Evolutionary conservation across 2,329 filamentous ascomycete species (phyloP).

Genomic region (Colletotrichum euphorbiae): DNA sequence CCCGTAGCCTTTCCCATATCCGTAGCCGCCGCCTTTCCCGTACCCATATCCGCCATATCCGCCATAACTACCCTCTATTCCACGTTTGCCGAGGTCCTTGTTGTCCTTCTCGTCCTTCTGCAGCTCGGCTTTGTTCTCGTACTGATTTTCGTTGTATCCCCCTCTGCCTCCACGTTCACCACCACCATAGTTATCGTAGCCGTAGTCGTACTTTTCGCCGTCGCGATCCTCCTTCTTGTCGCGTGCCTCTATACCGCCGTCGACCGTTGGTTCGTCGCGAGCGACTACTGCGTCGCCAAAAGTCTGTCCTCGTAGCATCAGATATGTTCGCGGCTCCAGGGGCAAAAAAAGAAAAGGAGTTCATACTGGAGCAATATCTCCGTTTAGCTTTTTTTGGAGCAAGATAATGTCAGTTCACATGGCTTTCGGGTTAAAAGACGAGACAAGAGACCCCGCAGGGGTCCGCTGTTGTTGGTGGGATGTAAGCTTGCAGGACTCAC

Average conservation of each 20-base stretch:
- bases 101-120: neutral
- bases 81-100: constrained; percentile 2
- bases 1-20: no score
- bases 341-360: no score
- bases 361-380: constrained; percentile 6
- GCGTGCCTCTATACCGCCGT: constrained; percentile 1
- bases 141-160: neutral
- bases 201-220: neutral
- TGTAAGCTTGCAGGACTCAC: neutral
- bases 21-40: neutral
- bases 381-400: neutral
- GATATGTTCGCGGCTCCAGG: neutral
- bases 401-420: neutral
- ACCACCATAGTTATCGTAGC: neutral
- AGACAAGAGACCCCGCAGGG: no score
- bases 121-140: neutral
- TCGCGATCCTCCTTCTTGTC: constrained; percentile 4
- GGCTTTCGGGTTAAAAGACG: neutral
- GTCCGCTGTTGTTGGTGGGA: neutral
- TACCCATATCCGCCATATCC: neutral
- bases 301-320: neutral
- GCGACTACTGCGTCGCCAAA: neutral
- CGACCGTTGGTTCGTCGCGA: neutral
- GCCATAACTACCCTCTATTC: neutral
- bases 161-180: neutral